These are phyloP conservation scores for Ustilago shanxiensis DNA, from an alignment of 1,284 basidiomycete genomes.

Conservation along the genomic window DNA sequence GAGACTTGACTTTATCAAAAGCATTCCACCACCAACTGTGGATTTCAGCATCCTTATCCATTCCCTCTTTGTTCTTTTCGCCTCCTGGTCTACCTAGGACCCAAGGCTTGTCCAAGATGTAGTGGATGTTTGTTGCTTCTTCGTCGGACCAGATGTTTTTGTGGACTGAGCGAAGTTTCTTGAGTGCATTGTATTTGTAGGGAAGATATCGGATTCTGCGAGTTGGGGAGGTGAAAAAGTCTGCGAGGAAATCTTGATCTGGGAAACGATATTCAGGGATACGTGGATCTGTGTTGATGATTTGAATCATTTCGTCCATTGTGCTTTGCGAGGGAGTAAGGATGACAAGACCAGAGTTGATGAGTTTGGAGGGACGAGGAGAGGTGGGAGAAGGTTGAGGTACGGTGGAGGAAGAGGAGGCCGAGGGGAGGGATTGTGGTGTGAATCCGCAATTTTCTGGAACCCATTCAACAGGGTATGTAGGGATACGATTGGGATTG, in stretches of 20 bases:
- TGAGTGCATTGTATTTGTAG: conserved; percentile 88
- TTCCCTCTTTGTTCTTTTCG: conserved; percentile 3
- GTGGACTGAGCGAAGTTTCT: conserved; percentile 81
- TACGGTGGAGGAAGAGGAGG: conserved; percentile 71
- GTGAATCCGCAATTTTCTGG: conserved; percentile 89
- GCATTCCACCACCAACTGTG: conserved; percentile 64
- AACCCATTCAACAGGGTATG: conserved; percentile 91
- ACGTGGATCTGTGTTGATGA: conserved; percentile 79
- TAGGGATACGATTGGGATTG: conserved; percentile 84
- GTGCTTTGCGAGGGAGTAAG: conserved; percentile 77
- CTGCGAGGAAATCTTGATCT: conserved; percentile 90
- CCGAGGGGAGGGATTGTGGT: conserved; percentile 70
- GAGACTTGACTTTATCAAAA: conserved; percentile 31
- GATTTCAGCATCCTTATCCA: conserved; percentile 44
- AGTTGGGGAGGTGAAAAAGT: conserved; percentile 75
- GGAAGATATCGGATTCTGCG: conserved; percentile 76
- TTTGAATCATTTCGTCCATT: conserved; percentile 75
- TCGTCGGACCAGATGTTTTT: conserved; percentile 80
- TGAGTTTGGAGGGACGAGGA: conserved; percentile 80
- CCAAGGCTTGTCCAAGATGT: conserved; percentile 68
- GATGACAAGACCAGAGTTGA: conserved; percentile 91
- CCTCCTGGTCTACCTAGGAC: conserved; percentile 28
- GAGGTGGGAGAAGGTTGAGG: conserved; percentile 72
- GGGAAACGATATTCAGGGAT: conserved; percentile 83
- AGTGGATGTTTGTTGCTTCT: conserved; percentile 74